Percentiles rank a stretch among this genome's conserved stretches.
phyloP scores from a whole-genome alignment of 2,329 filamentous ascomycete genomes.

The Aspergillus hortae region DNA sequence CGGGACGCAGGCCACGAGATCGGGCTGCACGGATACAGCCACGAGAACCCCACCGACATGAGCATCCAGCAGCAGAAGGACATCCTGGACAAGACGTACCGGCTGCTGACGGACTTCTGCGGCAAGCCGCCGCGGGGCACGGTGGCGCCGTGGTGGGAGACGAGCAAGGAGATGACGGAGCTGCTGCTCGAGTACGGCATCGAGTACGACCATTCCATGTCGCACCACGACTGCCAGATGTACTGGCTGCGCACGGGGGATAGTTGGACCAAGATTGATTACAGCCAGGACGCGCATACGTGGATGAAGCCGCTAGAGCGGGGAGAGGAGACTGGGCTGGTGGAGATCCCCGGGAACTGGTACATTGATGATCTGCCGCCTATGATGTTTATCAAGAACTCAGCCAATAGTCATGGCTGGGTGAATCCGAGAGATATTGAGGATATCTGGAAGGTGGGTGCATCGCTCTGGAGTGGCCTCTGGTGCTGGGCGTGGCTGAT shows the following conservation, averaged over 20 bases:
- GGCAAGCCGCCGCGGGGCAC: constrained; percentile 70
- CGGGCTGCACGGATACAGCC: constrained; percentile 68
- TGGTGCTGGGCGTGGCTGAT: constrained; percentile 42
- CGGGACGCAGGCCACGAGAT: constrained; percentile 63
- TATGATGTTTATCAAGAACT: constrained; percentile 47
- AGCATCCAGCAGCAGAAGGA: constrained; percentile 70
- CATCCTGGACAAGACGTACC: constrained; percentile 73
- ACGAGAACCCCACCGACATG: constrained; percentile 72
- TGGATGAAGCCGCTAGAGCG: constrained; percentile 51
- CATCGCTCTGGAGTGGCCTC: not conserved
- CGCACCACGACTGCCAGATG: constrained; percentile 44
- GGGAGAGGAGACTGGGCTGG: constrained; percentile 37
- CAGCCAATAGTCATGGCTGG: constrained; percentile 55
- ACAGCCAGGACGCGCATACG: constrained; percentile 38
- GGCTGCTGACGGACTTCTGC: constrained; percentile 68
- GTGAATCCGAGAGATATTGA: constrained; percentile 58
- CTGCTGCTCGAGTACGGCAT: constrained; percentile 42
- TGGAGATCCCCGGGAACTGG: constrained; percentile 45
- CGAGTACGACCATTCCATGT: constrained; percentile 45
- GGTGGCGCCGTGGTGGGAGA: constrained; percentile 76
- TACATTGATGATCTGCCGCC: constrained; percentile 44
- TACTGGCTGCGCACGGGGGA: constrained; percentile 44
- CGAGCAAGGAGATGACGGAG: constrained; percentile 60
- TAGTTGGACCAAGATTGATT: constrained; percentile 45
- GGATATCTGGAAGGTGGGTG: constrained; percentile 51